Base-by-base conservation (phyloP, 2,329 filamentous ascomycete genomes). In the Furcasterigmium sp. region DNA sequence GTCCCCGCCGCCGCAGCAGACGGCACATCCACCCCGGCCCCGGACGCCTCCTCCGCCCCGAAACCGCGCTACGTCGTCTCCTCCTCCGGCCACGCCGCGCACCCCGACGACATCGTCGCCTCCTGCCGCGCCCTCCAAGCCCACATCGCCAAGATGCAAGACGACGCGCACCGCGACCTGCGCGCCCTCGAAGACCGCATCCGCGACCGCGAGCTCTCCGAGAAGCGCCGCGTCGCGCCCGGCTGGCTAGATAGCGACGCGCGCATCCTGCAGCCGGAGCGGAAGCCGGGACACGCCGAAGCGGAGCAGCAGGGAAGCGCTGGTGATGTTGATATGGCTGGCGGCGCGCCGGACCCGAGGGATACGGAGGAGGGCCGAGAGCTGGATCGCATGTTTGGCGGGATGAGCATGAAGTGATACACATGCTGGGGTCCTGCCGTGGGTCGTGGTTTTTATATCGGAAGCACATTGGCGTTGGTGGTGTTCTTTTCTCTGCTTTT, bases 41-140 rank as follows among this genome's bases (percentile, higher is more conserved):
- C 61, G 48, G 47, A 59, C 47, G 48, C 54, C 48, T 51, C 9
- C 25, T 29, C 17, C 18, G 17, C 18, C 28, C 39, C 39, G 14
- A 84, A 79, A 52, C 75, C 73, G 23, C 77, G 76, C 51, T 96
- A 94, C 64, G 82, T 97, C 18, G 72, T 87, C 42, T 91, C 90
- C 3, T 70, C 76, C 10, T 84, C 87, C 0, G 88, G 86, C 23
- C 86, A 91, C 59, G 82, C 89, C 37, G 89, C 91, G 5, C 87
- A 95, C 53, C 90, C 93, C 1, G 82, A 90, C 54, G 84, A 91
- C 53, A 95, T 98, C 56, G 75, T 91, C 17, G 76, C 82, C 13
- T 90, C 88, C 19, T 96, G 91, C 67, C 77, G 78, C 48, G 83
- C 85, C 8, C 76, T 98, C 34, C 82, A 86, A 53, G 76, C 79